phyloP scores from a whole-genome alignment of 2,329 filamentous ascomycete genomes.

The Davidsoniella australis region DNA sequence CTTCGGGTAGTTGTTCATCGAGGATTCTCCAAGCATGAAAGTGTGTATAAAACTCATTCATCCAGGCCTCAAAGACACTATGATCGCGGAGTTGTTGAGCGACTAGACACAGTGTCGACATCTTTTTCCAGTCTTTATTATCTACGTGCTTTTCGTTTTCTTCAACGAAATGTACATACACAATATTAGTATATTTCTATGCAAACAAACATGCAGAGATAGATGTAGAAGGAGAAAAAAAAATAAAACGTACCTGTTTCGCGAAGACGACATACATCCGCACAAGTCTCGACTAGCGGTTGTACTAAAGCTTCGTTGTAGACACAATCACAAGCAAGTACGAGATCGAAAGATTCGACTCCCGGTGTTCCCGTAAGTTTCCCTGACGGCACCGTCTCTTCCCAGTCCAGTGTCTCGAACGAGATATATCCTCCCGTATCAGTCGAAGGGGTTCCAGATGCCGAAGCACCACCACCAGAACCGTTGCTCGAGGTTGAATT shows the following conservation, averaged over 20 bases:
- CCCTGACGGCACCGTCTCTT: constrained; percentile 39
- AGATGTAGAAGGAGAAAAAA: not conserved
- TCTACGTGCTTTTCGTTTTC: constrained; percentile 12
- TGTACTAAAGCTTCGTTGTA: constrained; percentile 79
- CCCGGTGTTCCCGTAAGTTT: constrained; percentile 17
- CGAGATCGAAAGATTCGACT: constrained; percentile 38
- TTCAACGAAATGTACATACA: not conserved
- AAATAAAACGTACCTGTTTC: not conserved
- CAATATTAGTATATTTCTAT: too few relatives aligned
- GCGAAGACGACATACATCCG: constrained; percentile 51
- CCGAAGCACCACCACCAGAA: too few relatives aligned
- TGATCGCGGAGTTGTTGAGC: constrained; percentile 78
- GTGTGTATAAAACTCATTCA: constrained; percentile 43
- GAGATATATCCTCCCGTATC: constrained; percentile 23
- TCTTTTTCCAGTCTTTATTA: constrained; percentile 6
- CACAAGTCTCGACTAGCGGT: constrained; percentile 69
- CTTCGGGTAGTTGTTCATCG: constrained; percentile 40
- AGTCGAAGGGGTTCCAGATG: too few relatives aligned
- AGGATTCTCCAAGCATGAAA: constrained; percentile 68
- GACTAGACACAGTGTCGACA: constrained; percentile 56
- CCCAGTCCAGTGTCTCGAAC: constrained; percentile 66
- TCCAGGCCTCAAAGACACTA: constrained; percentile 72
- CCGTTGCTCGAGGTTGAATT: not conserved
- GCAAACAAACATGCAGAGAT: not conserved
- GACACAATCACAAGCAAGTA: constrained; percentile 84